Evolutionary conservation across 2,329 filamentous ascomycete species (phyloP).

Genomic region (Aspergillus sp.): DNA sequence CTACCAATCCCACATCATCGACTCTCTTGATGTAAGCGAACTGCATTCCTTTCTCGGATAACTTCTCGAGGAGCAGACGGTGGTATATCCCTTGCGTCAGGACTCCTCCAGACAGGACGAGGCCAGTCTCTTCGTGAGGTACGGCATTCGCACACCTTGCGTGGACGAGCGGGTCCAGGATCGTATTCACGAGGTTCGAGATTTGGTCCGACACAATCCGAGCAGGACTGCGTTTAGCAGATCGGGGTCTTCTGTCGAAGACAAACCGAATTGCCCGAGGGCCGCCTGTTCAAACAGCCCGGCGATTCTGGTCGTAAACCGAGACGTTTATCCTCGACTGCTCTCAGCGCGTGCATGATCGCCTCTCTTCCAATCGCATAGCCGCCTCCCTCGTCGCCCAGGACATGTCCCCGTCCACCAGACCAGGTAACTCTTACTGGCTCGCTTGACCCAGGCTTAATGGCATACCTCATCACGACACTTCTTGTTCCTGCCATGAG

Average conservation of each 20-base stretch:
- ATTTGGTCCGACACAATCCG: conserved; percentile 22
- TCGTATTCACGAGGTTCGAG: conserved; percentile 17
- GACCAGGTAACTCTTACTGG: conserved; percentile 34
- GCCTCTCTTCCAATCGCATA: conserved; percentile 47
- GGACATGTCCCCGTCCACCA: conserved; percentile 51
- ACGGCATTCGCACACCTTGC: conserved; percentile 17
- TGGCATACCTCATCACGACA: conserved; percentile 46
- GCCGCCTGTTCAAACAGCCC: conserved; percentile 22
- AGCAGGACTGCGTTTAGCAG: conserved; percentile 25
- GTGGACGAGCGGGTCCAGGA: conserved; percentile 22
- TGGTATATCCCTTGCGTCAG: conserved; percentile 26
- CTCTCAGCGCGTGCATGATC: conserved; percentile 36
- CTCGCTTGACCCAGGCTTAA: not conserved
- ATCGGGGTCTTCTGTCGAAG: conserved; percentile 13
- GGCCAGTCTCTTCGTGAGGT: conserved; percentile 13
- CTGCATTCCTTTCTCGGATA: not conserved
- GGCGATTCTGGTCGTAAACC: conserved; percentile 8
- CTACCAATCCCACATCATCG: not conserved
- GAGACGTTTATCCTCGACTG: conserved; percentile 32
- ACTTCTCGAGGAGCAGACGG: not conserved
- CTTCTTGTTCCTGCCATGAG: conserved; percentile 52
- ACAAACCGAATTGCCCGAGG: conserved; percentile 17
- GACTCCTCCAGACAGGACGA: conserved; percentile 29
- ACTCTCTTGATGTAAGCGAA: conserved; percentile 12
- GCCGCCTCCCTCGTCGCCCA: conserved; percentile 52